These are phyloP conservation scores for Trichosanthes cucumerina DNA, from an alignment of 306 rosid genomes.

Conservation along the genomic window DNA sequence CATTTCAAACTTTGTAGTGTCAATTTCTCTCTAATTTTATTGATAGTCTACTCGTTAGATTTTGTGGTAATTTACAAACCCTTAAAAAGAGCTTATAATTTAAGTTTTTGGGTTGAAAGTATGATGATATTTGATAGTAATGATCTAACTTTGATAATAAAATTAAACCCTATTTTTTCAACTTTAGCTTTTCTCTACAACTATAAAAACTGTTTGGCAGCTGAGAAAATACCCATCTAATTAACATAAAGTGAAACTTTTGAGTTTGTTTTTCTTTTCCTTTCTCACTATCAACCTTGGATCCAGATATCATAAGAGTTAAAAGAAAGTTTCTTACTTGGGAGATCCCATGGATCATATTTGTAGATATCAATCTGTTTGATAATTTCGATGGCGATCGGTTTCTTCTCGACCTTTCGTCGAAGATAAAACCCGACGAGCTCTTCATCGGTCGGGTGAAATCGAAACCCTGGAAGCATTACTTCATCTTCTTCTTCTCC, in stretches of 20 bases:
- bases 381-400: conserved; percentile 60
- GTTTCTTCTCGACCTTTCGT: conserved; percentile 61
- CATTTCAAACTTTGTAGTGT: no score
- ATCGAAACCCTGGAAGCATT: conserved; percentile 81
- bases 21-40: no score
- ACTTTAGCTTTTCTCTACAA: not conserved
- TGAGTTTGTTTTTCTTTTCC: no score
- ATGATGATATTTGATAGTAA: not conserved
- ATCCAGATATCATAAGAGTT: not conserved
- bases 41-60: no score
- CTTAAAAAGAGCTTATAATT: not conserved
- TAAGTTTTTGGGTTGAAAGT: not conserved
- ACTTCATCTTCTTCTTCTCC: conserved; percentile 31
- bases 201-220: not conserved
- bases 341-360: conserved; percentile 98
- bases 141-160: not conserved
- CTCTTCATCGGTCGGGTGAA: conserved; percentile 91
- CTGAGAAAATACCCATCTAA: not conserved
- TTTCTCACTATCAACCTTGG: no score
- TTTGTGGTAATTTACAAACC: not conserved
- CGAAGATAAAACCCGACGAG: conserved; percentile 76
- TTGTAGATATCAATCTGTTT: conserved; percentile 84
- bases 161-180: not conserved
- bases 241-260: not conserved
- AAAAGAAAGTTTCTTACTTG: conserved; percentile 40